Conservation (phyloP, 2,329 filamentous ascomycete species). For the Diaporthe citri region DNA sequence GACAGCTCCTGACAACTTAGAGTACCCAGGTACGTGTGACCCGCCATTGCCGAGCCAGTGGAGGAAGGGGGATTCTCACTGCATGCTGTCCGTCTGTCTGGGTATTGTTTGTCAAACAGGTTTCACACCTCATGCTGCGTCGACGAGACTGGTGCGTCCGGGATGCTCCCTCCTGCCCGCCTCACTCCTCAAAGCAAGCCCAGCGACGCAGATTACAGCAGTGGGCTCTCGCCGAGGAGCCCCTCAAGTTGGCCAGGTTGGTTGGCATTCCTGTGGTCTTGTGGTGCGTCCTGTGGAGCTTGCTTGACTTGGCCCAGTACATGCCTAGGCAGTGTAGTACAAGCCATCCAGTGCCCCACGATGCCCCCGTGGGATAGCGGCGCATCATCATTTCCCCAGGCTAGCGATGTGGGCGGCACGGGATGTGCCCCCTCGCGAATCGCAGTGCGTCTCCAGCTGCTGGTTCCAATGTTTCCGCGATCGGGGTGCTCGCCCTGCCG, state of each 20-base stretch:
- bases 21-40: neutral
- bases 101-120: neutral
- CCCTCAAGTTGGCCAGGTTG: neutral
- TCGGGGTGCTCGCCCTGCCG: constrained; percentile 18
- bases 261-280: neutral
- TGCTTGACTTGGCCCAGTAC: constrained; percentile 18
- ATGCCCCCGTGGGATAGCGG: constrained; percentile 4
- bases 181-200: neutral
- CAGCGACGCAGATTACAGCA: neutral
- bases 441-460: neutral
- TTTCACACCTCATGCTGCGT: neutral
- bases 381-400: constrained; percentile 33
- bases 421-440: constrained; percentile 16
- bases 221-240: constrained; percentile 1
- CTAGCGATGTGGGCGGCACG: neutral
- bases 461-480: neutral
- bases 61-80: neutral
- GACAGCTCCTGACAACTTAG: neutral
- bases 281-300: neutral
- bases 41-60: neutral
- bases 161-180: constrained; percentile 28
- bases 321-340: neutral
- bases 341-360: constrained; percentile 23
- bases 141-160: constrained; percentile 8
- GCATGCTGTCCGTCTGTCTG: neutral